These are phyloP conservation scores for Kodamaea anthophila DNA, from an alignment of 1,139 yeast species.

Conservation along the genomic window DNA sequence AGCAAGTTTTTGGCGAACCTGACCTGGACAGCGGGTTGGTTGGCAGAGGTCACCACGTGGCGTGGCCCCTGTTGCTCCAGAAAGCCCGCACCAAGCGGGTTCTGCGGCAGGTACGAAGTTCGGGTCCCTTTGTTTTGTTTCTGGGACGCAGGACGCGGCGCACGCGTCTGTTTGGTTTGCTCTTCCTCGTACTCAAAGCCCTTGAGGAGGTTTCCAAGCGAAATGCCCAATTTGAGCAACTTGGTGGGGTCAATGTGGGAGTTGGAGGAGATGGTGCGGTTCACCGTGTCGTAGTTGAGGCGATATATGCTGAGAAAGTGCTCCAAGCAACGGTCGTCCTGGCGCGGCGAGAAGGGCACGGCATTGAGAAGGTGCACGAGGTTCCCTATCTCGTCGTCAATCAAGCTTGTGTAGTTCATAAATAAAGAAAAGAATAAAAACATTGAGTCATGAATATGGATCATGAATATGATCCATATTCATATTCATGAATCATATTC, in stretches of 20 bases:
- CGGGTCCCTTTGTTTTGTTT: conserved; percentile 10
- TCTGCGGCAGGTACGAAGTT: conserved; percentile 5
- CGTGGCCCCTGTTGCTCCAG: conserved; percentile 1
- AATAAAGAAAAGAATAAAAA: neutral
- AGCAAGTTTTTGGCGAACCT: conserved; percentile 32
- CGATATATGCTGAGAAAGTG: conserved; percentile 31
- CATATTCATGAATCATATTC: too few relatives aligned
- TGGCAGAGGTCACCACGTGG: conserved; percentile 9
- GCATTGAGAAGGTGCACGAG: conserved; percentile 26
- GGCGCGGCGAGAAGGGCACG: conserved; percentile 27
- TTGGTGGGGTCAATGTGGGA: conserved; percentile 36
- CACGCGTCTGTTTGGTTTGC: conserved; percentile 20
- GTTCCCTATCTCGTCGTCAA: conserved; percentile 24
- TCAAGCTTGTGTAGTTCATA: conserved; percentile 10
- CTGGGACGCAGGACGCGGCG: conserved; percentile 13
- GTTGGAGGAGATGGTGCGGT: conserved; percentile 8
- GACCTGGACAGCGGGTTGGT: conserved; percentile 27
- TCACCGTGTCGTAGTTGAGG: conserved; percentile 21
- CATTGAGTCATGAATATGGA: too few relatives aligned
- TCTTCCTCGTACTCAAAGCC: conserved; percentile 35
- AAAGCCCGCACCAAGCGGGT: neutral
- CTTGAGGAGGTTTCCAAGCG: conserved; percentile 38
- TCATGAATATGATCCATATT: too few relatives aligned
- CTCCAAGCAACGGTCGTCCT: conserved; percentile 8
- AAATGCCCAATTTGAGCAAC: conserved; percentile 37